phyloP scores from a whole-genome alignment of 805 yeast species.

The Maudiozyma barnettii region DNA sequence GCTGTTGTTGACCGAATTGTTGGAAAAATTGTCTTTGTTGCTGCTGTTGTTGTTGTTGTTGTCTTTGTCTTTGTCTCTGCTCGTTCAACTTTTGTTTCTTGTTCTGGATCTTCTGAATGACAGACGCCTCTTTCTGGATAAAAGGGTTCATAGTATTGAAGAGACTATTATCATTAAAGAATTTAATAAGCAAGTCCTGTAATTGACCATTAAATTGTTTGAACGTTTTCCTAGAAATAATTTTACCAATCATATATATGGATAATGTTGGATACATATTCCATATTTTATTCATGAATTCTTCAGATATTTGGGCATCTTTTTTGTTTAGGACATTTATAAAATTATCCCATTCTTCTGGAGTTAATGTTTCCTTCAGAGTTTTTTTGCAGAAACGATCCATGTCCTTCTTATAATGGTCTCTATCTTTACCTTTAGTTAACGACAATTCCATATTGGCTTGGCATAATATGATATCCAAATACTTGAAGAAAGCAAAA shows the following conservation, averaged over 20 bases:
- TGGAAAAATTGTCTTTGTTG: slow-evolving; percentile 27
- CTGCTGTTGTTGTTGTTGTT: slow-evolving; percentile 39
- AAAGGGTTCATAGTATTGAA: slow-evolving; percentile 10
- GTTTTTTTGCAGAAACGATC: slow-evolving; percentile 15
- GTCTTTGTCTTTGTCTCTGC: slow-evolving; percentile 19
- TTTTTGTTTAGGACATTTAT: slow-evolving; percentile 5
- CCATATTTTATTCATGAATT: slow-evolving; percentile 19
- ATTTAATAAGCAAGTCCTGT: slow-evolving; percentile 15
- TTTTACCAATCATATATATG: slow-evolving; percentile 15
- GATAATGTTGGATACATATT: slow-evolving; percentile 22
- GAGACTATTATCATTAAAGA: slow-evolving; percentile 16
- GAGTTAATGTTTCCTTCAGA: slow-evolving; percentile 11
- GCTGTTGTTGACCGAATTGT: slow-evolving; percentile 26
- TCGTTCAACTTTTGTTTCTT: slow-evolving; percentile 2
- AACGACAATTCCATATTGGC: slow-evolving; percentile 7
- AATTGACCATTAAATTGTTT: slow-evolving; percentile 3
- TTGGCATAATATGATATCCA: slow-evolving; percentile 19
- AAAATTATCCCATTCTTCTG: slow-evolving; percentile 10
- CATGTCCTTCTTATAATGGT: neutral
- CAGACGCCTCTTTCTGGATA: slow-evolving; percentile 26
- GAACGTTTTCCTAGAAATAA: slow-evolving; percentile 9
- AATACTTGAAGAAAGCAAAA: slow-evolving; percentile 12
- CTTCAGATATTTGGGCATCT: slow-evolving; percentile 11
- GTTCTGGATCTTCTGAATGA: slow-evolving; percentile 23
- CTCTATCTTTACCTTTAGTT: neutral